Evolutionary conservation across 352 stramenopile species (phyloP).

Genomic region (Poterioochromonas sp.): DNA sequence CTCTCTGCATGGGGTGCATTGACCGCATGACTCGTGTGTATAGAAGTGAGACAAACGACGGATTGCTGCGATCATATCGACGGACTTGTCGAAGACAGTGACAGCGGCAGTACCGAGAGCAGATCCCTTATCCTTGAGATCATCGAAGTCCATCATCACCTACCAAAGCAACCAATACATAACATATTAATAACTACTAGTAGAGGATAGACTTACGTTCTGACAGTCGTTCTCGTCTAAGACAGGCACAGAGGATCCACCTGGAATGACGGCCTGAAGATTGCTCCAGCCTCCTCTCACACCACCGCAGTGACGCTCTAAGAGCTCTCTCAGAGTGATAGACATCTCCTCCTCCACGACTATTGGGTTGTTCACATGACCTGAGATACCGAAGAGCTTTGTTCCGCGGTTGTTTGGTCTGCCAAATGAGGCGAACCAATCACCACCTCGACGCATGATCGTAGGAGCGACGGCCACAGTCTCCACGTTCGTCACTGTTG

Average conservation of each 20-base stretch:
- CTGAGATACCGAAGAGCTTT: conserved; percentile 99
- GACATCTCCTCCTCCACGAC: conserved; percentile 90
- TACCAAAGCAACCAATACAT: neutral
- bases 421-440: conserved; percentile 91
- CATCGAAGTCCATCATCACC: conserved; percentile 99
- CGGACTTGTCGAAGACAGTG: conserved; percentile 98
- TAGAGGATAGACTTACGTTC: conserved; percentile 61
- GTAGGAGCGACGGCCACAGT: conserved; percentile 94
- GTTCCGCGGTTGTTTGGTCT: conserved; percentile 96
- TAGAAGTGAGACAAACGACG: conserved; percentile 97
- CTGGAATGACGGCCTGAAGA: conserved; percentile 94
- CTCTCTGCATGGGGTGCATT: conserved; percentile 97
- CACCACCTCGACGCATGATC: conserved; percentile 87
- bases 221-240: conserved; percentile 82
- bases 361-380: conserved; percentile 70
- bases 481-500: conserved; percentile 98
- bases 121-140: conserved; percentile 86
- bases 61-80: conserved; percentile 98
- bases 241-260: conserved; percentile 88
- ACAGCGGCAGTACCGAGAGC: conserved; percentile 94
- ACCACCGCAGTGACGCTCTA: conserved; percentile 96
- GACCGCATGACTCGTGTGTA: conserved; percentile 97
- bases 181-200: no score
- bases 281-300: conserved; percentile 97
- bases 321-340: conserved; percentile 88